Conservation (phyloP, 106 monocot species). For the Dactylorhiza incarnata region DNA sequence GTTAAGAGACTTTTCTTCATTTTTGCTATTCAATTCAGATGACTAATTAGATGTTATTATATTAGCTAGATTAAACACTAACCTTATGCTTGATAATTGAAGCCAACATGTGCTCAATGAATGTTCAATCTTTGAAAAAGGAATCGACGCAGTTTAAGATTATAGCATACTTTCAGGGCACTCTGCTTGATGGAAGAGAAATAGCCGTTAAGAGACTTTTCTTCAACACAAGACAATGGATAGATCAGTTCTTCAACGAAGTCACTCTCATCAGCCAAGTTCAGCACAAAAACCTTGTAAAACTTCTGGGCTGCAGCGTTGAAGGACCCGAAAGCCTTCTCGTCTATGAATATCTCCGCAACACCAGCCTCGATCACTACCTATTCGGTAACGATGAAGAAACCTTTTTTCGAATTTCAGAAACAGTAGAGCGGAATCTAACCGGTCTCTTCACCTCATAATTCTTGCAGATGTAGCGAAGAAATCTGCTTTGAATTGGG, state of each 20-base stretch:
- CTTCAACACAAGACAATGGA: constrained; percentile 46
- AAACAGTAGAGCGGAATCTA: background rate
- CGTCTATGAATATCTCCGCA: constrained; percentile 55
- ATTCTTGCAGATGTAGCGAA: constrained; percentile 27
- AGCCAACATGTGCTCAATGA: background rate
- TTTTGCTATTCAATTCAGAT: too few species aligned
- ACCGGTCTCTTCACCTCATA: background rate
- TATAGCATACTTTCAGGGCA: constrained; percentile 28
- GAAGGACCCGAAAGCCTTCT: constrained; percentile 66
- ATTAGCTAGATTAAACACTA: background rate
- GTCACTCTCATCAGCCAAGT: constrained; percentile 48
- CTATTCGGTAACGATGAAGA: constrained; percentile 37
- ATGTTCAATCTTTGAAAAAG: background rate
- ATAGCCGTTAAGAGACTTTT: constrained; percentile 65
- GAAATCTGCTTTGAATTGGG: constrained; percentile 42
- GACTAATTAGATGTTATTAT: too few species aligned
- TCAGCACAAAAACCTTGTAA: constrained; percentile 61
- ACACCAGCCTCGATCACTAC: constrained; percentile 58
- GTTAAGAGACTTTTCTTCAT: too few species aligned
- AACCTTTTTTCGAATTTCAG: background rate
- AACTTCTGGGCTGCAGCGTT: constrained; percentile 58
- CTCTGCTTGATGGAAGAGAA: constrained; percentile 59
- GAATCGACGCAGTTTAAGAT: background rate
- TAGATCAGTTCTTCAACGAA: constrained; percentile 63
- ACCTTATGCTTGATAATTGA: background rate